Evolutionary conservation across 805 yeast genomes (phyloP), one percentile per base, ranked within the genome.

Genomic region (Sugiyamaella marilandica): DNA sequence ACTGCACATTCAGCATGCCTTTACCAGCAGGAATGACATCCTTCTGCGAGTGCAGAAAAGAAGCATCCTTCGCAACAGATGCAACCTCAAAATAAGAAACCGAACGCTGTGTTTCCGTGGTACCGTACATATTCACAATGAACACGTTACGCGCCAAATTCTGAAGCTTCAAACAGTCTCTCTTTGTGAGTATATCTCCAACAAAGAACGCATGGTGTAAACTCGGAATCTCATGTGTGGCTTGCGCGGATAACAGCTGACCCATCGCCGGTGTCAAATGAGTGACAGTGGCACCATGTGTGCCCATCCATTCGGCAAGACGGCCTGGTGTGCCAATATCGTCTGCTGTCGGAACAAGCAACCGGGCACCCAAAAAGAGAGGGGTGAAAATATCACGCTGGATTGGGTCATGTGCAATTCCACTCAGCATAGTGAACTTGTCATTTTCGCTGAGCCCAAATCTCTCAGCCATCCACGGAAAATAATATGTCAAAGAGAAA

Each of bases 221-320:
- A 2, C 82, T 65, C 24, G 96, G 92, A 67, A 94, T 86, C 52
- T 85, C 84, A 10, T 94, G 84, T 11, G 86, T 76, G 16, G 99
- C 99, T 73, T 94, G 97, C 4, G 98, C 97, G 56, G 96, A 85
- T 62, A 94, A 76, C 53, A 94, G 75, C 71, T 94, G 99, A 56
- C 99, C 99, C 99, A 95, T 94, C 5, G 99, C 99, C 3, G 99
- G 99, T 0, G 99, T 94, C 71, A 94, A 79, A 70, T 94, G 99
- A 1, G 99, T 94, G 1, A 94, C 97, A 1, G 97, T 85, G 26
- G 97, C 97, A 13, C 87, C 87, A 62, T 90, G 81, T 53, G 78
- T 82, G 33, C 84, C 81, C 96, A 94, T 91, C 99, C 99, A 94
- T 63, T 88, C 94, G 5, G 99, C 99, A 51, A 94, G 77, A 65